phyloP scores from a whole-genome alignment of 2,329 filamentous ascomycete genomes.

The Ceratocystis diversiconidia region DNA sequence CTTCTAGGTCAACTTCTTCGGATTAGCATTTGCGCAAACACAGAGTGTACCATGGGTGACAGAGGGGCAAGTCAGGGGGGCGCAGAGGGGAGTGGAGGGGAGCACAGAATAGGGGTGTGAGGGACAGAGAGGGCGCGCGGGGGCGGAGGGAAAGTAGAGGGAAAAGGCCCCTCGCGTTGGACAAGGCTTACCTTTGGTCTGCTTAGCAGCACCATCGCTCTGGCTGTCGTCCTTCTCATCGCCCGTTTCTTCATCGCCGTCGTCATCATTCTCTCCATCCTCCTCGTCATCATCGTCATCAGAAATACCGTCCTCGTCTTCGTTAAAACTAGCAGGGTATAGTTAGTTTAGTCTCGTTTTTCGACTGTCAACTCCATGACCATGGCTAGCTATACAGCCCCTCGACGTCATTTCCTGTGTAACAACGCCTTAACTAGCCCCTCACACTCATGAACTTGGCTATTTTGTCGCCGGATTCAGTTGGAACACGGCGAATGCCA shows the following conservation, averaged over 20 bases:
- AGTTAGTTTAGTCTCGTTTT: background rate
- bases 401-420: no score
- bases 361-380: no score
- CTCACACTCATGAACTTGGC: no score
- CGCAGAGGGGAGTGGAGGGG: background rate
- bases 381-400: no score
- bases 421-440: no score
- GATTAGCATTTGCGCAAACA: background rate
- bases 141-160: no score
- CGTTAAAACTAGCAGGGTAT: background rate
- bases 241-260: constrained; percentile 25
- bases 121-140: no score
- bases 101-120: background rate
- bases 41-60: no score
- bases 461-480: no score
- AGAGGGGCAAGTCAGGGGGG: no score
- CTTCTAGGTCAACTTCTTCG: constrained; percentile 24
- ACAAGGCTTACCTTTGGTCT: constrained; percentile 12
- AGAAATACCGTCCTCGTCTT: constrained; percentile 21
- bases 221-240: constrained; percentile 22
- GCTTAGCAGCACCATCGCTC: constrained; percentile 16
- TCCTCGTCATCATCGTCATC: constrained; percentile 30
- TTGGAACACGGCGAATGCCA: background rate
- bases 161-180: no score
- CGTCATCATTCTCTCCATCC: constrained; percentile 28